Evolutionary conservation across 352 stramenopile species (phyloP), one percentile per base, ranked within the genome.

Genomic region (Pythium aristosporum): DNA sequence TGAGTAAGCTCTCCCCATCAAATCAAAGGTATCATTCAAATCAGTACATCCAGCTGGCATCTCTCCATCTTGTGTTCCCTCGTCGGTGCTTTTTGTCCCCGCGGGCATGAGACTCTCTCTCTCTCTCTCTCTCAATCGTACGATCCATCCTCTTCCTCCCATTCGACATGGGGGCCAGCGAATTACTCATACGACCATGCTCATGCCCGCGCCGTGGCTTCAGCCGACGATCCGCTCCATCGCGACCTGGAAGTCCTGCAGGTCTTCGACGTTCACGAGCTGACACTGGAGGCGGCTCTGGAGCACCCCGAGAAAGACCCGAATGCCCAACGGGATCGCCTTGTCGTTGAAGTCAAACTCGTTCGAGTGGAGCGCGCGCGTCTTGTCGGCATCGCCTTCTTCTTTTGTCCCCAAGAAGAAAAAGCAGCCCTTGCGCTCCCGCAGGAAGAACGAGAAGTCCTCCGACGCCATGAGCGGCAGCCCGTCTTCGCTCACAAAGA

Each of bases 381-480:
- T 70, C 52, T 87, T 83, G 41, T 80, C 74, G 18, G 75, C 50
- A 51, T 90, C 80, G 18, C 63, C 68, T 13, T 82, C 69, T 43
- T 91, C 83, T 58, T 91, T 92, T 18, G 83, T 94, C 36, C 86
- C 86, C 28, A 95, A 61, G 57, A 95, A 93, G 57, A 92, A 93
- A 57, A 91, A 93, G 63, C 86, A 95, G 43, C 86, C 86, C 56
- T 92, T 92, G 61, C 81, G 79, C 42, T 91, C 79, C 32, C 89
- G 82, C 30, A 95, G 57, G 59, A 81, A 95, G 69, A 96, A 98
- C 15, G 85, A 87, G 82, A 98, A 98, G 67, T 98, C 95, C 75
- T 98, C 95, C 7, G 85, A 89, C 6, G 93, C 94, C 95, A 98
- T 98, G 30, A 97, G 96, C 5, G 92, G 71, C 32, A 91, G 65